Base-by-base conservation (phyloP, 2,329 filamentous ascomycete genomes). In the Helotiales sp. region DNA sequence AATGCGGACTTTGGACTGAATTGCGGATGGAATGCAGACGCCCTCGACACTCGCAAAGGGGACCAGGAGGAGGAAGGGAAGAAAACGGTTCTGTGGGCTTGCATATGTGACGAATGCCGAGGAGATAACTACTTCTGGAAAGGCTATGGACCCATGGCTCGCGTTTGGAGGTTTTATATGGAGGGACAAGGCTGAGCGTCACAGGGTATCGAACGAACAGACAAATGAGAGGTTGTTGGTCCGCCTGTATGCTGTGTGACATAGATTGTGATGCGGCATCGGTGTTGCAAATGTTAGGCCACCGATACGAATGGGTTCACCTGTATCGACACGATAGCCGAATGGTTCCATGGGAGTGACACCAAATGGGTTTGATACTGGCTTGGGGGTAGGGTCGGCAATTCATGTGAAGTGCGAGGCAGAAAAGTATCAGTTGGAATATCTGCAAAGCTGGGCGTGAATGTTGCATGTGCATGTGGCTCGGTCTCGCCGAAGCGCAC, bases 61-160 rank as follows among this genome's bases (percentile, higher is more conserved):
- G n/a, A n/a, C n/a, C n/a, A n/a, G n/a, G n/a, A n/a, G n/a, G n/a
- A n/a, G n/a, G n/a, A n/a, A n/a, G n/a, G 22, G 40, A 24, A 44
- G 40, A 12, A 9, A 44, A 44, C 22, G 19, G 40, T 13, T 44
- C 15, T 44, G 40, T 9, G 24, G 40, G 40, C 40, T 44, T 44
- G 40, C 40, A 44, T 44, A 44, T 44, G 40, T 24, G 40, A 44
- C 22, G 40, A 44, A 44, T n/a, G n/a, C n/a, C n/a, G n/a, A n/a
- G n/a, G n/a, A n/a, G n/a, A n/a, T n/a, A n/a, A 27, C 40, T 19
- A 13, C 22, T 44, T 44, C 40, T 24, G 10, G 40, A 44, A 44
- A 24, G 27, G n/a, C n/a, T n/a, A n/a, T n/a, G n/a, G n/a, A 10
- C 17, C 36, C 9, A 10, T 44, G 40, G 22, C 19, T 44, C 22